Evolutionary conservation across 495 filamentous ascomycete genomes (phyloP).

Genomic region (Letharia columbiana): DNA sequence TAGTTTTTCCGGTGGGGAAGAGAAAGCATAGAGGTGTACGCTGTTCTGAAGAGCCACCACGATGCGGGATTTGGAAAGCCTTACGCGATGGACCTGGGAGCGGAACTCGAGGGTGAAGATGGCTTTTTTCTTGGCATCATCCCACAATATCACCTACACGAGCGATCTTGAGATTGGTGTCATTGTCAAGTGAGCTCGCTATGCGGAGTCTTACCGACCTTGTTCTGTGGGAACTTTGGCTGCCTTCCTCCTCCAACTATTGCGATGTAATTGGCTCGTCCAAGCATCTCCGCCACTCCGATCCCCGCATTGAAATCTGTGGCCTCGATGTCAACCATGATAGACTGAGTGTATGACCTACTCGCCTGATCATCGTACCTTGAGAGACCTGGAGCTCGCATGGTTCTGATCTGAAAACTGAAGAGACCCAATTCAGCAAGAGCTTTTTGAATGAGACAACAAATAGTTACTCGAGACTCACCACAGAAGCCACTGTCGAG

Average conservation of each 20-base stretch:
- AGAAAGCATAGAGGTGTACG: constrained; percentile 77
- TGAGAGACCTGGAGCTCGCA: constrained; percentile 63
- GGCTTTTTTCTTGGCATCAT: constrained; percentile 69
- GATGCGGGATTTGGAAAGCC: constrained; percentile 68
- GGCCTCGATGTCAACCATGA: neutral
- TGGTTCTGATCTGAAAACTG: constrained; percentile 71
- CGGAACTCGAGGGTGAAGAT: constrained; percentile 66
- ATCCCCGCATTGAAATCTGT: constrained; percentile 81
- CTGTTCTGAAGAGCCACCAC: constrained; percentile 75
- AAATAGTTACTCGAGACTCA: constrained; percentile 36
- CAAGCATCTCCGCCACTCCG: constrained; percentile 77
- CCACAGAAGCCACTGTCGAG: constrained; percentile 80
- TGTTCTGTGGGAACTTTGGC: constrained; percentile 82
- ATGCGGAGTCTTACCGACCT: constrained; percentile 43
- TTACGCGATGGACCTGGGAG: constrained; percentile 66
- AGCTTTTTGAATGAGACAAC: constrained; percentile 11
- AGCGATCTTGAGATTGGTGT: constrained; percentile 1
- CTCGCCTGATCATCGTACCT: constrained; percentile 36
- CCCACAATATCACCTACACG: constrained; percentile 78
- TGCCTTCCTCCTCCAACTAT: constrained; percentile 82
- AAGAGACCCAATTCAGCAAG: neutral
- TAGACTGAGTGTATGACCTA: neutral
- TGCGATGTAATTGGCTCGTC: constrained; percentile 77
- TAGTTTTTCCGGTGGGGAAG: constrained; percentile 62
- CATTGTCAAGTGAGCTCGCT: neutral